Base-by-base conservation (phyloP, 441 rosid species). In the Corymbia citriodora region DNA sequence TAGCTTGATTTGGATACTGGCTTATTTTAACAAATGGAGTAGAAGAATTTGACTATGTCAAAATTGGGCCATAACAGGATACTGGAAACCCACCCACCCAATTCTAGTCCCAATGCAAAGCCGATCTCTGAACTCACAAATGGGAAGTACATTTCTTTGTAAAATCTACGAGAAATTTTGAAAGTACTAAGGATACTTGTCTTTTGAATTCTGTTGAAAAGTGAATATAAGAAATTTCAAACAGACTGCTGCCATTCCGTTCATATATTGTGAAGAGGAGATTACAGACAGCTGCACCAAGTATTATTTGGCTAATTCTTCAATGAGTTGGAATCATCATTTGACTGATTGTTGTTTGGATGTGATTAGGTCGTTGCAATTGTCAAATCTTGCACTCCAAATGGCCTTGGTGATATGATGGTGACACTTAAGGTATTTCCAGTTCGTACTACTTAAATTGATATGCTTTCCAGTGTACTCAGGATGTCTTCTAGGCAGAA, bases 391-490 rank as follows among this genome's bases (percentile, higher is more conserved):
- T 94, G 96, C 86, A 93, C 93, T 19, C 94, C 96, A 45, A 97
- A 96, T 94, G 98, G 98, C 90, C 96, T 96, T 87, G 99, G 99
- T 14, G 98, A 95, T 94, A 87, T 95, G 91, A 95, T 94, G 96
- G 98, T 94, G 89, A 97, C 96, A 87, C 94, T 97, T n/a, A 97
- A 97, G 98, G 99, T 97, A 93, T 70, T 89, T 83, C 87, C 87
- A 63, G 55, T 72, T 8, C 29, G 1, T n/a, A 48, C 48, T 55
- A 55, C 17, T 89, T 18, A n/a, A 48, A 31, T 25, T 82, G 36
- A 57, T 48, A 19, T 49, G 55, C 87, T 13, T 25, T 29, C 36
- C 18, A 45, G 40, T 29, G 65, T 65, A 61, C 61, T 27, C 2
- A n/a, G 50, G n/a, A 21, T 0, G 10, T n/a, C 83, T 72, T 12